phyloP scores from a whole-genome alignment of 2,329 filamentous ascomycete species.

The Trichoderma oligosporum region DNA sequence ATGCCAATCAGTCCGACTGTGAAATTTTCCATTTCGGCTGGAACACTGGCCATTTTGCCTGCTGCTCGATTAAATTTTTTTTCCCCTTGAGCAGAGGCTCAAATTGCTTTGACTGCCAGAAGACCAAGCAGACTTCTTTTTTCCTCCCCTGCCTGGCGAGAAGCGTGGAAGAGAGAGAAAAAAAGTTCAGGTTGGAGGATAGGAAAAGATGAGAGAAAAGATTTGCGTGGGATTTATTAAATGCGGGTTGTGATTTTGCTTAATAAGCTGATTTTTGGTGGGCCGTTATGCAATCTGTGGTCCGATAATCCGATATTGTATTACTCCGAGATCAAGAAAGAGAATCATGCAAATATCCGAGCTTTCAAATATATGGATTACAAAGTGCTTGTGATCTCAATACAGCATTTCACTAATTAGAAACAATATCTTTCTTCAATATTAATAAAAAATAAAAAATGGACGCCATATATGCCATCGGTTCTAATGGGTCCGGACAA shows the following conservation, averaged over 20 bases:
- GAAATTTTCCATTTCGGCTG: conserved; percentile 60
- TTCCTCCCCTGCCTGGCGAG: neutral
- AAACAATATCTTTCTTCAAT: no score
- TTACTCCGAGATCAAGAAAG: neutral
- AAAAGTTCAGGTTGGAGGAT: conserved; percentile 17
- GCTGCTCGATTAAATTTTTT: conserved; percentile 25
- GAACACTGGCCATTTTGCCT: conserved; percentile 33
- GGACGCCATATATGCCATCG: conserved; percentile 62
- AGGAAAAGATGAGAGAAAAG: conserved; percentile 19
- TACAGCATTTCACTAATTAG: no score
- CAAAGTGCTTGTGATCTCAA: no score
- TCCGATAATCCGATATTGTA: conserved; percentile 2
- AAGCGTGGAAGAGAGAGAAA: conserved; percentile 13
- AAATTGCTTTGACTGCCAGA: conserved; percentile 29
- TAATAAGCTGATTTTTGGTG: conserved; percentile 1
- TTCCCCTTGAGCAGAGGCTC: conserved; percentile 25
- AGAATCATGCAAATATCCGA: conserved; percentile 5
- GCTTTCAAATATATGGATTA: neutral
- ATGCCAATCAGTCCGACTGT: conserved; percentile 94
- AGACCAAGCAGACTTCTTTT: neutral
- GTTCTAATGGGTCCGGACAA: conserved; percentile 75
- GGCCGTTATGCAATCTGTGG: neutral
- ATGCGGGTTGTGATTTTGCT: neutral
- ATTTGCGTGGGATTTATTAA: neutral
- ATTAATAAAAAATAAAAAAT: no score